Evolutionary conservation across 257 asterid species (phyloP), one percentile per base, ranked within the genome.

Genomic region (Ballota nigra): DNA sequence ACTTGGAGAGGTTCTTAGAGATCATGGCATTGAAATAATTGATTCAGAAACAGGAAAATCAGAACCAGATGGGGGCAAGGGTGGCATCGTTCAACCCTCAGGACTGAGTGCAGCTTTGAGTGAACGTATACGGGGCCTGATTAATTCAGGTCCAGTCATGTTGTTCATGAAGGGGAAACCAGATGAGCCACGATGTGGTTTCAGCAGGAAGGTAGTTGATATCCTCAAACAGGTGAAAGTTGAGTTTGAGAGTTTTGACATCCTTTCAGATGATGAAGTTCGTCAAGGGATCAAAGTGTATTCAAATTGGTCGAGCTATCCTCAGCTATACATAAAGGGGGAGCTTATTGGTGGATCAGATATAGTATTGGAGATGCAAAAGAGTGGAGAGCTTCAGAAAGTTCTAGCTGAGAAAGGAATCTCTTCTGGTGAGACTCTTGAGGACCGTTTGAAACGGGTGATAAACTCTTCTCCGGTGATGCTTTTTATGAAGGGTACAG

Each of bases 331-430:
- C 81, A 86, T 95, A 69, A 81, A 85, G 69, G 96, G 91, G 61
- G 97, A 95, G 70, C 93, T 95, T 29, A 83, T 89, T 8, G 99
- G 99, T 26, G 99, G 99, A 80, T 95, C 99, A 1, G 99, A 95
- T 72, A 95, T 95, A n/a, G 82, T 95, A 23, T 63, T 95, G 83
- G 99, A 95, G 89, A 95, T 95, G 99, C 98, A 95, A 59, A 90
- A 89, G 86, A 95, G 98, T 69, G 99, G 98, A 59, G 98, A 95
- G 86, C 95, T 95, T 2, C 70, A 56, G 75, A 87, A 84, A 84
- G 83, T 89, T 75, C 77, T 92, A 19, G 63, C 85, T 1, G 96
- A 88, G 76, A 88, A 88, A 60, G 98, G 93, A 31, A 66, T 95
- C 64, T 40, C 82, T n/a, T 55, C 55, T 1, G 85, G 78, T 34